Percentiles rank a stretch among this genome's conserved stretches.
Evolutionary conservation across 805 yeast genomes (phyloP).

Genomic region (Kockiozyma suomiensis): DNA sequence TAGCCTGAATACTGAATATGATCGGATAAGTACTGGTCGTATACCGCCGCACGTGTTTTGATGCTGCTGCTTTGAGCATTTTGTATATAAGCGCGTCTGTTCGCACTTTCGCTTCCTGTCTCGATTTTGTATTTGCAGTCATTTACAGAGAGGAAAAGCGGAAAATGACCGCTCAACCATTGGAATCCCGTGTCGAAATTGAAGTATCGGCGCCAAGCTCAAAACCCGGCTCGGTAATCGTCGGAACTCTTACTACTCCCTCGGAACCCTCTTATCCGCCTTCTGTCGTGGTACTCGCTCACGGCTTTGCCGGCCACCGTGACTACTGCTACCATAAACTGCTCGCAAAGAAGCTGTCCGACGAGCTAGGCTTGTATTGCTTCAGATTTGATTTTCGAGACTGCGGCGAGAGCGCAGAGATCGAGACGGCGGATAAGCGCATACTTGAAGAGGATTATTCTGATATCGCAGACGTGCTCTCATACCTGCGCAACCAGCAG

Average conservation of each 20-base stretch:
- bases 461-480: constrained; percentile 59
- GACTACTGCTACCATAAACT: constrained; percentile 71
- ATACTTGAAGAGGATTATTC: constrained; percentile 63
- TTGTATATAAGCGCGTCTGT: too few relatives aligned
- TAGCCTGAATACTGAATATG: too few relatives aligned
- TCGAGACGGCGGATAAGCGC: constrained; percentile 47
- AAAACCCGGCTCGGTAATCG: constrained; percentile 8
- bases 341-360: constrained; percentile 63
- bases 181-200: constrained; percentile 11
- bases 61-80: neutral
- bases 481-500: constrained; percentile 39
- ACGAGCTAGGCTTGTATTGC: constrained; percentile 58
- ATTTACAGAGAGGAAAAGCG: too few relatives aligned
- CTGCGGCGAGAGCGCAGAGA: constrained; percentile 74
- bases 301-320: constrained; percentile 86
- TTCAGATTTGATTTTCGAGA: constrained; percentile 84
- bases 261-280: constrained; percentile 13
- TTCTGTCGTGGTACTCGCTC: constrained; percentile 62
- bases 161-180: too few relatives aligned
- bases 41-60: too few relatives aligned
- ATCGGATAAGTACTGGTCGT: too few relatives aligned
- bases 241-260: constrained; percentile 25
- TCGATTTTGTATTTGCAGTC: too few relatives aligned
- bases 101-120: too few relatives aligned
- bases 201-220: constrained; percentile 14